Evolutionary conservation across 2,329 filamentous ascomycete genomes (phyloP).

Genomic region (Stachybotrys chartarum): DNA sequence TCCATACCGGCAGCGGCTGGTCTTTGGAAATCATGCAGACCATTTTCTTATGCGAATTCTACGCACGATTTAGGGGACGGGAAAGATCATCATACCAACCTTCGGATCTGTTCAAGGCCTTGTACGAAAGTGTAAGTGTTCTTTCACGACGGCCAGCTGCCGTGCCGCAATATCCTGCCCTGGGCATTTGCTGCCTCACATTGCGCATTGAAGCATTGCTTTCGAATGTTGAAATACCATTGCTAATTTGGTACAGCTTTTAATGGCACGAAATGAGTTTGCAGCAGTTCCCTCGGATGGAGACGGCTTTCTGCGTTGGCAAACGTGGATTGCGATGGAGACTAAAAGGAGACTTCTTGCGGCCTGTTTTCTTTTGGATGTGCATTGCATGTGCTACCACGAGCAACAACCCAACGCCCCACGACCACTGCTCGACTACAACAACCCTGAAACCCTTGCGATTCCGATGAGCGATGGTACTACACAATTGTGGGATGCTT

Average conservation of each 20-base stretch:
- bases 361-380: slow-evolving; percentile 49
- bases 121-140: slow-evolving; percentile 49
- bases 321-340: slow-evolving; percentile 45
- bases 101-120: slow-evolving; percentile 40
- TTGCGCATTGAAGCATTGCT: neutral
- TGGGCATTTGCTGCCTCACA: neutral
- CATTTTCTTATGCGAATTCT: slow-evolving; percentile 47
- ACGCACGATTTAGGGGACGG: slow-evolving; percentile 46
- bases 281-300: slow-evolving; percentile 10
- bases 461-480: slow-evolving; percentile 41
- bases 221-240: neutral
- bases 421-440: slow-evolving; percentile 27
- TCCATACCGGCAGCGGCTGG: slow-evolving; percentile 32
- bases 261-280: slow-evolving; percentile 15
- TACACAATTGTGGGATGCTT: slow-evolving; percentile 41
- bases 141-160: neutral
- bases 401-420: slow-evolving; percentile 33
- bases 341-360: slow-evolving; percentile 45
- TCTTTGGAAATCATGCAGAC: slow-evolving; percentile 44
- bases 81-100: slow-evolving; percentile 36
- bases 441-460: slow-evolving; percentile 23
- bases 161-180: neutral
- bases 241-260: neutral
- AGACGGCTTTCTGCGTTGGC: slow-evolving; percentile 35
- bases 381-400: slow-evolving; percentile 47